These are phyloP conservation scores for Entonaema liquescens DNA, from an alignment of 495 filamentous ascomycete genomes.

Conservation along the genomic window DNA sequence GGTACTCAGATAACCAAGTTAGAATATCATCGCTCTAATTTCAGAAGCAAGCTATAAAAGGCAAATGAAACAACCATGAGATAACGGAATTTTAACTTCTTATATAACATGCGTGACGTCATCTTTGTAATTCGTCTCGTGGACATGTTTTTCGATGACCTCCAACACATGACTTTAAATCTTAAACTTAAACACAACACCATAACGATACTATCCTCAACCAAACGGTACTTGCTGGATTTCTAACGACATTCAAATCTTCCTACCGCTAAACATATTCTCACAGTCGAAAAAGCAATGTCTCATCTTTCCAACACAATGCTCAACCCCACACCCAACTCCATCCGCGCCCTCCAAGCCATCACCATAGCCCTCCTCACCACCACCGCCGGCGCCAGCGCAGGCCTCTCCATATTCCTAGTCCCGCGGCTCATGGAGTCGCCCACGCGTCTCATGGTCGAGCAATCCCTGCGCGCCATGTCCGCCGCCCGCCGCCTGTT, in stretches of 20 bases:
- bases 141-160: neutral
- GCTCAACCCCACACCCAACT: neutral
- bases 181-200: neutral
- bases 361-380: constrained; percentile 58
- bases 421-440: constrained; percentile 62
- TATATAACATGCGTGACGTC: neutral
- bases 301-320: neutral
- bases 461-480: constrained; percentile 59
- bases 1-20: too few species aligned
- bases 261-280: neutral
- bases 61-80: neutral
- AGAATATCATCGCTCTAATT: neutral
- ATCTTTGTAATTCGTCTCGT: neutral
- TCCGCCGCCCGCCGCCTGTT: constrained; percentile 32
- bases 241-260: neutral
- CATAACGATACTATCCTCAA: neutral
- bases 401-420: constrained; percentile 52
- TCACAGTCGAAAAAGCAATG: neutral
- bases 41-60: neutral
- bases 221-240: neutral
- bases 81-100: neutral
- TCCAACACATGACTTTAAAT: neutral
- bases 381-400: constrained; percentile 52
- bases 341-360: constrained; percentile 56
- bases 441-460: constrained; percentile 60